Base-by-base conservation (phyloP, 345 rosid genomes). In the Limnanthes douglasii region DNA sequence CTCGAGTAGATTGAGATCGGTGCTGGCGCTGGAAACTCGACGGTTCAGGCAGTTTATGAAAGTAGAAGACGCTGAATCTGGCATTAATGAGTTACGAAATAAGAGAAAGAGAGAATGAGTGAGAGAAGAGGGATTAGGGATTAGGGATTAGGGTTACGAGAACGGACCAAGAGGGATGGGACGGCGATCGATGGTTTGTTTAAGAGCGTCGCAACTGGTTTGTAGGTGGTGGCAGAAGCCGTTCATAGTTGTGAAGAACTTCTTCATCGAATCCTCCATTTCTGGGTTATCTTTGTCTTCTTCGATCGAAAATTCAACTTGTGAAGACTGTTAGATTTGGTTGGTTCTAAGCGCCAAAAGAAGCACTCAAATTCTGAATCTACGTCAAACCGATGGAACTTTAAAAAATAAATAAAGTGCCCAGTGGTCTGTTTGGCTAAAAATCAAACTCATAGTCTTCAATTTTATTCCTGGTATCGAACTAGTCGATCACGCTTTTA, bases 21-120 rank as follows among this genome's bases (percentile, higher is more conserved):
- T 11, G 33, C 56, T 48, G n/a, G 69, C 69, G 1, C 37, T 36
- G 5, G 77, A 57, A 15, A 81, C 57, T n/a, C 84, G 66, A 6
- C 81, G 86, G 57, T 66, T 86, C 11, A 86, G 48, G 60, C 69
- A 59, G 15, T 75, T 72, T 21, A 86, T 43, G 73, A 78, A 81
- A 5, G 92, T 70, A 1, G 88, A 75, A 3, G 97, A 73, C 15
- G 93, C 93, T 21, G 80, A 78, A 64, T 75, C 88, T 84, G 68
- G 14, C 41, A 17, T 2, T 11, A 5, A 12, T 1, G 18, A 19
- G 15, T 34, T 6, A 34, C 16, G 21, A 25, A 15, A 31, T 1
- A 34, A 37, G 15, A 8, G 1, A 24, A 12, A 15, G 6, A 23
- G 6, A 15, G 23, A 34, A 2, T 12, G 3, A 15, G 6, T 18